phyloP scores from a whole-genome alignment of 768 basidiomycete species.

The Phylloporus sp. region DNA sequence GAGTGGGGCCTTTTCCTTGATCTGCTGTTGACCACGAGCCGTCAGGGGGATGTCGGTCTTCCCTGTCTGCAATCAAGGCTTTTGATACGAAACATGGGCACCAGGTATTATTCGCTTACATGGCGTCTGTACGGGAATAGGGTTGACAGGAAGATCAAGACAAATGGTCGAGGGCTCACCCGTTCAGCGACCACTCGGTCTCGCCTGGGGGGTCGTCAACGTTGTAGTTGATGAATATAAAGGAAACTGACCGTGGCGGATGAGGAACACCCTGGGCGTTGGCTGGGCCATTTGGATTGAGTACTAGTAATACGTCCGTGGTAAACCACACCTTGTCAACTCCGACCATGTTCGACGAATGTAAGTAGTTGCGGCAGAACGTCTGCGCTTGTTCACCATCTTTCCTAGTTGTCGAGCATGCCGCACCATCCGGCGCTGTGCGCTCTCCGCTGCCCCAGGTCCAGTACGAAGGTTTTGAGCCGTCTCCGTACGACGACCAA shows the following conservation, averaged over 20 bases:
- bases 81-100: neutral
- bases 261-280: slow-evolving; percentile 72
- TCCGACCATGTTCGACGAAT: slow-evolving; percentile 61
- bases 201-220: slow-evolving; percentile 52
- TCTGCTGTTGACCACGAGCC: slow-evolving; percentile 63
- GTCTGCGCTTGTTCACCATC: neutral
- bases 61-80: slow-evolving; percentile 61
- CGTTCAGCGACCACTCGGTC: slow-evolving; percentile 92
- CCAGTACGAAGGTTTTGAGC: slow-evolving; percentile 88
- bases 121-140: slow-evolving; percentile 47
- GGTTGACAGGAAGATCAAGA: neutral
- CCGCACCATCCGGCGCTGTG: slow-evolving; percentile 44
- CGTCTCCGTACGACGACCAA: slow-evolving; percentile 54
- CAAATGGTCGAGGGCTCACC: slow-evolving; percentile 40
- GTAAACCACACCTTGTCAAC: slow-evolving; percentile 1
- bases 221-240: neutral
- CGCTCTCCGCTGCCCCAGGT: slow-evolving; percentile 51
- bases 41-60: slow-evolving; percentile 87
- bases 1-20: slow-evolving; percentile 56
- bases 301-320: neutral
- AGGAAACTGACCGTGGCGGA: slow-evolving; percentile 65
- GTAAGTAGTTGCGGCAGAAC: slow-evolving; percentile 35
- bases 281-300: slow-evolving; percentile 36
- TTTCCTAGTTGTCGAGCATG: slow-evolving; percentile 79
- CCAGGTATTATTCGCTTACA: slow-evolving; percentile 37